A percentile compares a stretch with the other conserved stretches of the same genome.
Evolutionary conservation across 2,329 filamentous ascomycete species (phyloP).

Genomic region (Hysterium pulicare): DNA sequence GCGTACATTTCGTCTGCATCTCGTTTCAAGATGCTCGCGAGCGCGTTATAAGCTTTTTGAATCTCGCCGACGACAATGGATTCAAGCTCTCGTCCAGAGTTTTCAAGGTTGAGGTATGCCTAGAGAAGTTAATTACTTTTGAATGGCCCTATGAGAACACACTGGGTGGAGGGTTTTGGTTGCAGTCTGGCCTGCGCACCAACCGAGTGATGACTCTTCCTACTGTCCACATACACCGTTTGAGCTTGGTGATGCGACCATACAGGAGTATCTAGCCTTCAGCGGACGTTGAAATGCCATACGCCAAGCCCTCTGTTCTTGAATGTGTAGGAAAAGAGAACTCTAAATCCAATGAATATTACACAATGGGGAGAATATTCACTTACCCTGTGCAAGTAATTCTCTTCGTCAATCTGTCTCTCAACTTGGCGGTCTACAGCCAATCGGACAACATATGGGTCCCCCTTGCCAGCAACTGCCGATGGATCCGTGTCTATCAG

Average conservation of each 20-base stretch:
- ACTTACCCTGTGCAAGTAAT: constrained; percentile 85
- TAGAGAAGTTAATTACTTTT: constrained; percentile 45
- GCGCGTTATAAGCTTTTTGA: constrained; percentile 94
- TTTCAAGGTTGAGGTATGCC: constrained; percentile 93
- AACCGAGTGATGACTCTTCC: constrained; percentile 15
- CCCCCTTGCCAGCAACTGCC: constrained; percentile 76
- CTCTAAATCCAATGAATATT: background rate
- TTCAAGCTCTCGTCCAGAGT: constrained; percentile 89
- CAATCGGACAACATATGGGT: constrained; percentile 84
- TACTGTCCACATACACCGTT: too few relatives aligned
- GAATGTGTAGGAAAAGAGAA: too few relatives aligned
- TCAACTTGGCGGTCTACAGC: constrained; percentile 87
- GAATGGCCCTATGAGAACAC: too few relatives aligned
- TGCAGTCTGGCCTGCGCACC: too few relatives aligned
- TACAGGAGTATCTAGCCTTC: too few relatives aligned
- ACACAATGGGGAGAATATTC: background rate
- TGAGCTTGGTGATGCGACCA: too few relatives aligned
- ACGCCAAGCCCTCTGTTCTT: too few relatives aligned
- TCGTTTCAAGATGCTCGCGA: constrained; percentile 85
- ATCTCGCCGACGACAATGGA: constrained; percentile 96
- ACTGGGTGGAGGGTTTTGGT: too few relatives aligned
- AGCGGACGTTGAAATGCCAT: too few relatives aligned
- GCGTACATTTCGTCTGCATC: constrained; percentile 80
- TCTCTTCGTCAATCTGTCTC: constrained; percentile 92
- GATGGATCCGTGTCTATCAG: constrained; percentile 75